Base-by-base conservation (phyloP, 2,329 filamentous ascomycete genomes). In the Xylariomycetidae sp. region DNA sequence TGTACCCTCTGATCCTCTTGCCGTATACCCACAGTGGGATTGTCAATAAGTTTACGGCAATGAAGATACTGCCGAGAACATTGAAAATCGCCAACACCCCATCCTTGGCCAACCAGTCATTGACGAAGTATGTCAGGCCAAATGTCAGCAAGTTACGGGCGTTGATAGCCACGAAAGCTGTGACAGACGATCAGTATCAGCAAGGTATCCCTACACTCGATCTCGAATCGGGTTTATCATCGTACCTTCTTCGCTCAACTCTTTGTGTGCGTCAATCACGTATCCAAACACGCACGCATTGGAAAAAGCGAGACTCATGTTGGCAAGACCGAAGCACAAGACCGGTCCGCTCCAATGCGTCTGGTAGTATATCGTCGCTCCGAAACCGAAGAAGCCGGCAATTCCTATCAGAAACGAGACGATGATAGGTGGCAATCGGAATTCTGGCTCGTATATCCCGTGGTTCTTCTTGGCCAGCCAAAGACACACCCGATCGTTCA, bases 381-480 rank as follows among this genome's bases (percentile, higher is more conserved):
- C 68, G 33, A 69, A 70, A 15, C 66, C 67, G 38, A 62, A 70
- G 51, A 69, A 70, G 7, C 67, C 67, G 6, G 56, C 63, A 4
- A 58, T 51, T 2, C 64, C 65, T 12, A 67, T 43, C 10, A 70
- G 32, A 12, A 59, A 51, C 2, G 64, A 59, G 5, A 67, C 51
- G 16, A 60, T 35, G 40, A 69, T 60, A 2, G 66, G 56, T 10
- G 61, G 61, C 20, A 53, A 34, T 19, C 70, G 62, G 44, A 72
- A 74, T 44, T 74, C 70, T 5, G 70, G 71, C 45, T 74, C 70
- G 49, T 73, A 74, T 30, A 72, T 55, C n/a, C 70, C 70, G 14
- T 54, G 56, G 47, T 73, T 74, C 40, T 58, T 63, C 46, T 62
- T 65, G 4, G 69, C 64, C 35, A 70, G 60, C 50, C 57, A 66